These are phyloP conservation scores for Vigna radiata DNA, from an alignment of 306 rosid genomes.

Conservation along the genomic window DNA sequence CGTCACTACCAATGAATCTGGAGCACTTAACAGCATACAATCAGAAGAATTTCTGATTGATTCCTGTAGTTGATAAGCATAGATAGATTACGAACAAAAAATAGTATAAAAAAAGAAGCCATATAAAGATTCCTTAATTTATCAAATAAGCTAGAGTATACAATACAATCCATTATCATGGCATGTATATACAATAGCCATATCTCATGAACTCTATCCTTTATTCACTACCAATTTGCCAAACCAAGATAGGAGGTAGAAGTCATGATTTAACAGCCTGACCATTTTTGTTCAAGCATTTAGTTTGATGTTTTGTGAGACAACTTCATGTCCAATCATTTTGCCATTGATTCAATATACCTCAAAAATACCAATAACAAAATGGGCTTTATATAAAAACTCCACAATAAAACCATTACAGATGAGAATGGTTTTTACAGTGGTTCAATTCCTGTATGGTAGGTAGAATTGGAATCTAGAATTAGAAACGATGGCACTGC, in stretches of 20 bases:
- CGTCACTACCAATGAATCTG: constrained; percentile 86
- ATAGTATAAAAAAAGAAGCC: constrained; percentile 14
- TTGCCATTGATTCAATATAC: not conserved
- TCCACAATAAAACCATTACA: constrained; percentile 15
- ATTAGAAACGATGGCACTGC: not conserved
- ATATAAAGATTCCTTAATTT: constrained; percentile 29
- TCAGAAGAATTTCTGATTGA: constrained; percentile 95
- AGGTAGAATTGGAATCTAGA: constrained; percentile 1
- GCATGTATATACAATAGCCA: constrained; percentile 27
- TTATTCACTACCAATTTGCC: constrained; percentile 22
- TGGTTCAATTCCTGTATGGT: constrained; percentile 19
- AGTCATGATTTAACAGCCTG: constrained; percentile 15
- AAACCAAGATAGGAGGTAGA: constrained; percentile 26
- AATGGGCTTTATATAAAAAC: constrained; percentile 10
- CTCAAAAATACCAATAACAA: constrained; percentile 26
- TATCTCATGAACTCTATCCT: constrained; percentile 26
- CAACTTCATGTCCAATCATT: constrained; percentile 5
- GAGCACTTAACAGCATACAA: constrained; percentile 82
- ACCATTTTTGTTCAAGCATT: constrained; percentile 15
- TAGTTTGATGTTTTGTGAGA: constrained; percentile 1
- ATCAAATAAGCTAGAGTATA: constrained; percentile 32
- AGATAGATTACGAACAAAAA: constrained; percentile 37
- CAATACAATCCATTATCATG: constrained; percentile 14
- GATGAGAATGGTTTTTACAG: constrained; percentile 13
- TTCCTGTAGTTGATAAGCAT: constrained; percentile 67